These are phyloP conservation scores for Hyphochytrium catenoides DNA, from an alignment of 352 stramenopile species.

Conservation along the genomic window DNA sequence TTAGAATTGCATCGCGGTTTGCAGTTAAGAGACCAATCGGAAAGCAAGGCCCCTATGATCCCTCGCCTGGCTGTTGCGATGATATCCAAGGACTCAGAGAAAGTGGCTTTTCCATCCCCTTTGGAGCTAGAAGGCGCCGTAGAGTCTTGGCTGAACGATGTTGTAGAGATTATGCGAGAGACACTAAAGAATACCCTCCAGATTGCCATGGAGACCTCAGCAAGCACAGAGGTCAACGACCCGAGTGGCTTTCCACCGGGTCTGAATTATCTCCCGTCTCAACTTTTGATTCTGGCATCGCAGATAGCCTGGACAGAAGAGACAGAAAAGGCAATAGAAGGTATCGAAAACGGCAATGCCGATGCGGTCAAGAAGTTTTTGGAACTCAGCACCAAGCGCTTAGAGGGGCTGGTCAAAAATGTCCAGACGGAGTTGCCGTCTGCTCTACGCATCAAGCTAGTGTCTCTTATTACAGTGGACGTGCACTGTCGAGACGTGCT, in stretches of 20 bases:
- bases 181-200: constrained; percentile 55
- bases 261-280: constrained; percentile 67
- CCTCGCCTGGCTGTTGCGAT: constrained; percentile 61
- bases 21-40: constrained; percentile 4
- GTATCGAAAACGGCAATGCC: constrained; percentile 80
- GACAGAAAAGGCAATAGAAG: constrained; percentile 65
- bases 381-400: constrained; percentile 61
- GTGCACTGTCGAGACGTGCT: constrained; percentile 86
- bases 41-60: constrained; percentile 26
- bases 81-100: constrained; percentile 84
- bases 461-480: constrained; percentile 92
- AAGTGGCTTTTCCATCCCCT: constrained; percentile 42
- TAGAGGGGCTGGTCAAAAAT: constrained; percentile 77
- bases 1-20: constrained; percentile 32
- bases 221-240: constrained; percentile 65
- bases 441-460: constrained; percentile 62
- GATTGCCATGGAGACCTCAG: constrained; percentile 71
- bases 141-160: constrained; percentile 78
- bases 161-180: constrained; percentile 78
- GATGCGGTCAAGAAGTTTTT: constrained; percentile 83
- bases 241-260: constrained; percentile 36
- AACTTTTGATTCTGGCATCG: constrained; percentile 54
- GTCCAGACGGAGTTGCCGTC: constrained; percentile 55
- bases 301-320: constrained; percentile 85
- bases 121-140: constrained; percentile 35